These are phyloP conservation scores for Funneliformis geosporum DNA, from an alignment of 192 early-diverging fungal species.

Conservation along the genomic window DNA sequence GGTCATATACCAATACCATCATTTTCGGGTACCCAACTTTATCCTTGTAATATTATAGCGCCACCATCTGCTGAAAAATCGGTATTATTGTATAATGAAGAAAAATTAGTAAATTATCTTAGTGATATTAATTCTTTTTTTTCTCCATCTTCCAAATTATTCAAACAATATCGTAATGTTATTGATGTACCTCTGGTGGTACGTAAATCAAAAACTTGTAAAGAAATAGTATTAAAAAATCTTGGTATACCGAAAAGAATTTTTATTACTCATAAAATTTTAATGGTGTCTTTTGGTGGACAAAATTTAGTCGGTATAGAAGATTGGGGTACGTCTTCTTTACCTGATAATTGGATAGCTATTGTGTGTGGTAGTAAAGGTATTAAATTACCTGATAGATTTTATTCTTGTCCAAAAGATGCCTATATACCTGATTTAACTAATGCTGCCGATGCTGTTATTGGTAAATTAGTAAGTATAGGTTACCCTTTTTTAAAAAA, in stretches of 20 bases:
- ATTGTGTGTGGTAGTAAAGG: slow-evolving; percentile 54
- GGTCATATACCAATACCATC: slow-evolving; percentile 61
- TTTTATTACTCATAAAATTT: slow-evolving; percentile 50
- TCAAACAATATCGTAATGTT: slow-evolving; percentile 37
- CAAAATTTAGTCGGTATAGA: slow-evolving; percentile 48
- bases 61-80: not conserved
- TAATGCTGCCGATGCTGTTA: slow-evolving; percentile 58
- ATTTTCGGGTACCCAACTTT: slow-evolving; percentile 45
- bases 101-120: not conserved
- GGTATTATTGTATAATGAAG: not conserved
- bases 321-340: slow-evolving; percentile 50
- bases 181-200: slow-evolving; percentile 63
- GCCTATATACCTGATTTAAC: slow-evolving; percentile 65
- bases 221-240: slow-evolving; percentile 46
- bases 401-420: slow-evolving; percentile 54
- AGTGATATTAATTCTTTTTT: slow-evolving; percentile 17
- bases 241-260: slow-evolving; percentile 50
- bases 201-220: slow-evolving; percentile 45
- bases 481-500: not conserved
- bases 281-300: slow-evolving; percentile 57
- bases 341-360: slow-evolving; percentile 60
- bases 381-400: slow-evolving; percentile 42
- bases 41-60: slow-evolving; percentile 4
- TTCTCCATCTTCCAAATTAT: not conserved
- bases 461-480: slow-evolving; percentile 58